These are phyloP conservation scores for Phalaenopsis hybrid DNA, from an alignment of 116 monocot species.

Conservation along the genomic window DNA sequence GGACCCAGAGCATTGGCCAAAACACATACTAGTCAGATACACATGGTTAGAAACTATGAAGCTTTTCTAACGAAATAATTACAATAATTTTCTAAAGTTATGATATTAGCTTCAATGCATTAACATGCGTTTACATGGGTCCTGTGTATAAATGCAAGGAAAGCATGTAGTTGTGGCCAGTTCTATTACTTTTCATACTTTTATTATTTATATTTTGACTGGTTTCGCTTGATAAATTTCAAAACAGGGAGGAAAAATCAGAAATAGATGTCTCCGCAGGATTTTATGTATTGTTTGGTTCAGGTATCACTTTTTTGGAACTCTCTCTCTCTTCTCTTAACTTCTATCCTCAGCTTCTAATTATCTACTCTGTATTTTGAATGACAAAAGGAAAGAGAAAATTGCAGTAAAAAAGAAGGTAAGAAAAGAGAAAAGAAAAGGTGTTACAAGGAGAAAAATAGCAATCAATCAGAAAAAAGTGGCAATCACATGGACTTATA, in stretches of 20 bases:
- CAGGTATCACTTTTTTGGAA: constrained; percentile 39
- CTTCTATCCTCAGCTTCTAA: not conserved
- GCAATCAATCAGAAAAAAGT: not conserved
- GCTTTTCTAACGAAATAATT: not conserved
- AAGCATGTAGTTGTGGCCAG: not conserved
- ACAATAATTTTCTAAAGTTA: not conserved
- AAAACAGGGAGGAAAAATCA: constrained; percentile 79
- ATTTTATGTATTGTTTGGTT: constrained; percentile 94
- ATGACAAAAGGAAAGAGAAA: not conserved
- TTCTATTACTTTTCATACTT: not conserved
- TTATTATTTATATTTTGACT: not conserved
- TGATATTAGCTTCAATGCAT: not conserved
- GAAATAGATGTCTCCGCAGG: constrained; percentile 94
- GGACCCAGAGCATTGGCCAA: constrained; percentile 81
- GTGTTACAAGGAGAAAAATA: not conserved
- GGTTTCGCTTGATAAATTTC: not conserved
- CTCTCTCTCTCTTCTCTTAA: not conserved
- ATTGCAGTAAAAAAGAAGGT: too few relatives aligned
- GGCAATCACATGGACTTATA: not conserved
- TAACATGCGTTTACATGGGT: not conserved
- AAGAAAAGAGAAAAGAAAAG: too few relatives aligned
- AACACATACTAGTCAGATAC: constrained; percentile 89
- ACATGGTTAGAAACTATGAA: constrained; percentile 59
- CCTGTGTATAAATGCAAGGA: not conserved
- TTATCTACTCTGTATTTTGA: not conserved